Conservation (phyloP, 441 rosid genomes). For the Biscutella laevigata region DNA sequence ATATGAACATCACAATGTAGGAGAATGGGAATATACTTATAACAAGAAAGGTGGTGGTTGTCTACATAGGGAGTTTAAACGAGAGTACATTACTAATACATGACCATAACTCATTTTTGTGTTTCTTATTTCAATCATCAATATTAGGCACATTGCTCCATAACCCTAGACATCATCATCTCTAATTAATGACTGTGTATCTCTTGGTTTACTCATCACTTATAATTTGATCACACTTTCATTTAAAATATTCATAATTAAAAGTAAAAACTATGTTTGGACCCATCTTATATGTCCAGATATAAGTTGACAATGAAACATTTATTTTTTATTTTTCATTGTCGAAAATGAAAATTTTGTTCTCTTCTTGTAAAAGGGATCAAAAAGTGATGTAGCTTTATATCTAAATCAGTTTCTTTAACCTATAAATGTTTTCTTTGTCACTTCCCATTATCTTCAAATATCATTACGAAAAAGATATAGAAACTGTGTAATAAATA, state of each 20-base stretch:
- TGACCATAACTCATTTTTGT: constrained; percentile 32
- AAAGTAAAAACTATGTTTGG: constrained; percentile 7
- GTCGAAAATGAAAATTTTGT: constrained; percentile 2
- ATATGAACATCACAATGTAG: no score
- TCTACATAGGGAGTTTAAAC: constrained; percentile 33
- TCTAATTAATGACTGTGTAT: constrained; percentile 3
- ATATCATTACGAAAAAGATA: neutral
- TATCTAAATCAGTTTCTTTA: constrained; percentile 23
- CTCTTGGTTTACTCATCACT: constrained; percentile 32
- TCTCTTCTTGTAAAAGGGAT: constrained; percentile 12
- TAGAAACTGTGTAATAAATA: neutral
- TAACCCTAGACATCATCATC: constrained; percentile 21
- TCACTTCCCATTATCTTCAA: constrained; percentile 23
- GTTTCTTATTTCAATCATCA: constrained; percentile 43
- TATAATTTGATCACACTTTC: constrained; percentile 13
- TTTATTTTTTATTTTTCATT: neutral
- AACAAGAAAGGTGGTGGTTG: constrained; percentile 33
- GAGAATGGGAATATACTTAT: constrained; percentile 12
- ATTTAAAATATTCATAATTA: constrained; percentile 4
- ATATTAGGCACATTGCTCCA: constrained; percentile 34
- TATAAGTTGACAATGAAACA: constrained; percentile 10
- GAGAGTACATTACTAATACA: constrained; percentile 34
- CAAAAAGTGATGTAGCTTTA: constrained; percentile 23
- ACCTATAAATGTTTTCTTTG: constrained; percentile 23
- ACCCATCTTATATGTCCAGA: constrained; percentile 44